These are phyloP conservation scores for Astraeus odoratus DNA, from an alignment of 768 basidiomycete genomes.

Conservation along the genomic window DNA sequence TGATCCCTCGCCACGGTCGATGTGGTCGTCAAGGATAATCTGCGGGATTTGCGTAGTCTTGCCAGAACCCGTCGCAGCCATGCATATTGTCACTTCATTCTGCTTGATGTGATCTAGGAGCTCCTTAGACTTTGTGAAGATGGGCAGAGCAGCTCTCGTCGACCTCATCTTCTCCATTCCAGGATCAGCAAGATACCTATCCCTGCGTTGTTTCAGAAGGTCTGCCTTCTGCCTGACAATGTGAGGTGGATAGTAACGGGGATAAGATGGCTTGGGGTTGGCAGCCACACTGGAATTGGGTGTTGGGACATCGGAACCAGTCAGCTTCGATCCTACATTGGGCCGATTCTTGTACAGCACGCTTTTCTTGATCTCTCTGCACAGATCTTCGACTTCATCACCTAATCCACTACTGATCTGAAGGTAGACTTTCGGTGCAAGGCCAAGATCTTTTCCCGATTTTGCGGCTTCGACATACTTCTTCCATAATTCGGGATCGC, in stretches of 20 bases:
- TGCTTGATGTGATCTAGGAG: slow-evolving; percentile 62
- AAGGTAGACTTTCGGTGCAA: slow-evolving; percentile 66
- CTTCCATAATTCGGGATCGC: slow-evolving; percentile 77
- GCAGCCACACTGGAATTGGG: slow-evolving; percentile 2
- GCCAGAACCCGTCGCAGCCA: slow-evolving; percentile 88
- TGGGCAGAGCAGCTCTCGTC: slow-evolving; percentile 64
- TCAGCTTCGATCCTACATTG: slow-evolving; percentile 18
- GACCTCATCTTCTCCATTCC: slow-evolving; percentile 57
- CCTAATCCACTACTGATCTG: slow-evolving; percentile 56
- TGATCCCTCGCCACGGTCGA: slow-evolving; percentile 71
- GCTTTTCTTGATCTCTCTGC: slow-evolving; percentile 56
- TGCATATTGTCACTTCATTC: slow-evolving; percentile 82
- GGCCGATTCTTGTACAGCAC: slow-evolving; percentile 63
- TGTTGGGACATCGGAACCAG: slow-evolving; percentile 3
- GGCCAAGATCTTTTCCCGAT: slow-evolving; percentile 60
- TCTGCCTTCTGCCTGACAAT: slow-evolving; percentile 48
- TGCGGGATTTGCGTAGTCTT: slow-evolving; percentile 96
- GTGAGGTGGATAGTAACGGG: slow-evolving; percentile 24
- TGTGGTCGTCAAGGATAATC: slow-evolving; percentile 80
- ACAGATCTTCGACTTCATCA: slow-evolving; percentile 66
- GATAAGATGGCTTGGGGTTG: slow-evolving; percentile 11
- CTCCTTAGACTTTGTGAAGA: slow-evolving; percentile 59
- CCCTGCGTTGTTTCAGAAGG: slow-evolving; percentile 44
- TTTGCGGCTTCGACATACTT: slow-evolving; percentile 55
- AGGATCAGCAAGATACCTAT: slow-evolving; percentile 57